A percentile compares a stretch with the other conserved stretches of the same genome.
phyloP scores from a whole-genome alignment of 352 stramenopile species.

The Phytophthora aleatoria region DNA sequence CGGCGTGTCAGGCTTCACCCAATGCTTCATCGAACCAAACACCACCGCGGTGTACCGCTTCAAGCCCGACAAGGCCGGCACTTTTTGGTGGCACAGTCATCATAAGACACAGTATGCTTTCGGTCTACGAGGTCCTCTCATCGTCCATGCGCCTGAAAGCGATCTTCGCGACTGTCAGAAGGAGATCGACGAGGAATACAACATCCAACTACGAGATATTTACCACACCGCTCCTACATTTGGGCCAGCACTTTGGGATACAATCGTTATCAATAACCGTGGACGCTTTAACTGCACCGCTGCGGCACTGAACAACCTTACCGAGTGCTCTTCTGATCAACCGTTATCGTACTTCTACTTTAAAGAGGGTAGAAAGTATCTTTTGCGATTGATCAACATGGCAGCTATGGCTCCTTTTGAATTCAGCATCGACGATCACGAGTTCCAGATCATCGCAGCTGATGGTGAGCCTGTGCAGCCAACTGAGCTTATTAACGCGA shows the following conservation, averaged over 20 bases:
- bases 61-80: slow-evolving; percentile 34
- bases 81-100: slow-evolving; percentile 46
- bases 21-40: slow-evolving; percentile 35
- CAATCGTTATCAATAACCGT: slow-evolving; percentile 37
- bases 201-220: slow-evolving; percentile 29
- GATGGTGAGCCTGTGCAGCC: slow-evolving; percentile 30
- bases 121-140: slow-evolving; percentile 35
- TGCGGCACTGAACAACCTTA: slow-evolving; percentile 16
- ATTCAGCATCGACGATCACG: slow-evolving; percentile 43
- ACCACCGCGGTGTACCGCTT: slow-evolving; percentile 35
- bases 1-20: slow-evolving; percentile 35
- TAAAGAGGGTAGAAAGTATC: slow-evolving; percentile 24
- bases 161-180: slow-evolving; percentile 18
- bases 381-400: slow-evolving; percentile 38
- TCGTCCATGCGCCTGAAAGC: slow-evolving; percentile 28
- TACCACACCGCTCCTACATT: slow-evolving; percentile 25
- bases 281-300: slow-evolving; percentile 40
- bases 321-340: slow-evolving; percentile 15
- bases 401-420: slow-evolving; percentile 35
- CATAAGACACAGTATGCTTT: slow-evolving; percentile 38
- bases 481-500: slow-evolving; percentile 26
- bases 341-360: slow-evolving; percentile 30
- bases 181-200: slow-evolving; percentile 31
- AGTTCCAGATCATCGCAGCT: slow-evolving; percentile 37
- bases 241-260: slow-evolving; percentile 29